phyloP scores from a whole-genome alignment of 2,329 filamentous ascomycete genomes.

The Trichophyton mentagrophytes region DNA sequence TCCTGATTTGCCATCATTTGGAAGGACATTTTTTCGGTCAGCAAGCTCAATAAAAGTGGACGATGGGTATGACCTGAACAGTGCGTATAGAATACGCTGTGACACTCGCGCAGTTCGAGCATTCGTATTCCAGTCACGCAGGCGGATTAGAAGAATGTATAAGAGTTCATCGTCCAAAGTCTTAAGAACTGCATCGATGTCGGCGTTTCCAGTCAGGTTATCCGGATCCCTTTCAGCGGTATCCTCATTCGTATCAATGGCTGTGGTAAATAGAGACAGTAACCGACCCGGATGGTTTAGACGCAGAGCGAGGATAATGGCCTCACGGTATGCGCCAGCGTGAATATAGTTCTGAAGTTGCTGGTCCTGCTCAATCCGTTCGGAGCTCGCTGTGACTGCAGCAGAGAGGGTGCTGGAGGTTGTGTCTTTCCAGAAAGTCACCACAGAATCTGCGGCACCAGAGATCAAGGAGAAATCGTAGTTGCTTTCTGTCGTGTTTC shows the following conservation, averaged over 20 bases:
- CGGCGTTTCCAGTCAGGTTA: constrained; percentile 34
- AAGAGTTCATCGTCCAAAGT: constrained; percentile 73
- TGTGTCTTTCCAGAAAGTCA: constrained; percentile 94
- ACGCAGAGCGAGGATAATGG: constrained; percentile 79
- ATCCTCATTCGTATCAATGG: constrained; percentile 44
- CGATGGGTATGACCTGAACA: constrained; percentile 72
- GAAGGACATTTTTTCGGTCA: constrained; percentile 13
- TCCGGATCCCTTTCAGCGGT: constrained; percentile 22
- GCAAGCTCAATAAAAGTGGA: constrained; percentile 61
- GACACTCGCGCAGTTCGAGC: constrained; percentile 73
- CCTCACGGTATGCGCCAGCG: constrained; percentile 76
- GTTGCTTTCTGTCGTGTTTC: constrained; percentile 21
- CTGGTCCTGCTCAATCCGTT: constrained; percentile 86
- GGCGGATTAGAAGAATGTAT: constrained; percentile 63
- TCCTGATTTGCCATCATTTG: constrained; percentile 19
- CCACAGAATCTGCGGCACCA: constrained; percentile 78
- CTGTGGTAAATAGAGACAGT: constrained; percentile 68
- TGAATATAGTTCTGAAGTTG: constrained; percentile 86
- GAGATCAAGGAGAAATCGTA: constrained; percentile 63
- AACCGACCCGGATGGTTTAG: constrained; percentile 88
- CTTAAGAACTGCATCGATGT: constrained; percentile 73
- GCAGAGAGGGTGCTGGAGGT: constrained; percentile 66
- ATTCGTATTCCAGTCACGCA: constrained; percentile 97
- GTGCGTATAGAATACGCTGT: constrained; percentile 66
- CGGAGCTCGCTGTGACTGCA: constrained; percentile 58